phyloP scores from a whole-genome alignment of 164 flowering plant species.

The Sedum album region DNA sequence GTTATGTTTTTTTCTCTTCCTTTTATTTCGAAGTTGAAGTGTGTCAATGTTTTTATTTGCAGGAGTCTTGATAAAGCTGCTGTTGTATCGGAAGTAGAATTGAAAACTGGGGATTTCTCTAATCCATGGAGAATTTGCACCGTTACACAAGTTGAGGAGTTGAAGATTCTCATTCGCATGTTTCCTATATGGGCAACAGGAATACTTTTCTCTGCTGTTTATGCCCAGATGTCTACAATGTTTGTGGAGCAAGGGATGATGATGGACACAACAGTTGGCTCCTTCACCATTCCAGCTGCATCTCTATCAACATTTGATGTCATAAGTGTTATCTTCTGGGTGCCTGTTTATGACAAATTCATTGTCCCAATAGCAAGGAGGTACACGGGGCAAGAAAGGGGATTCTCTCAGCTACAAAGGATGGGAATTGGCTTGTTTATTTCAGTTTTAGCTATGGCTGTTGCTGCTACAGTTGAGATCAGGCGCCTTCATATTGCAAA shows the following conservation, averaged over 20 bases:
- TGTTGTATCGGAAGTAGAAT: conserved; percentile 44
- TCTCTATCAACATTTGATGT: conserved; percentile 78
- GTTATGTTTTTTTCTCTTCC: no score
- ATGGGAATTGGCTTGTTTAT: conserved; percentile 84
- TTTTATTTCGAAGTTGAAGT: not conserved
- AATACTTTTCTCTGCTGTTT: conserved; percentile 74
- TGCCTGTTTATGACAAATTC: conserved; percentile 64
- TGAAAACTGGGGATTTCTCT: conserved; percentile 41
- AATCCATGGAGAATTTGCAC: conserved; percentile 74
- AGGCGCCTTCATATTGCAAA: conserved; percentile 43
- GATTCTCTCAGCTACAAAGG: conserved; percentile 74
- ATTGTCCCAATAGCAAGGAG: conserved; percentile 67
- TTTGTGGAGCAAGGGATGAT: conserved; percentile 77
- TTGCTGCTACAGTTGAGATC: conserved; percentile 76
- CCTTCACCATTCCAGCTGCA: conserved; percentile 82
- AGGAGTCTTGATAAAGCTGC: conserved; percentile 83
- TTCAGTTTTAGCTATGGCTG: conserved; percentile 60
- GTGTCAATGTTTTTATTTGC: conserved; percentile 11
- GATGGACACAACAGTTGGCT: conserved; percentile 68
- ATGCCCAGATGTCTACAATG: conserved; percentile 86
- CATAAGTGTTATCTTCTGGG: no score
- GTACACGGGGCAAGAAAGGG: conserved; percentile 66
- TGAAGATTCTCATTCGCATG: conserved; percentile 80
- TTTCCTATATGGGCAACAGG: conserved; percentile 90
- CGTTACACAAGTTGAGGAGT: conserved; percentile 80